Evolutionary conservation across 2,329 filamentous ascomycete species (phyloP).

Genomic region (Aspergillus proliferans): DNA sequence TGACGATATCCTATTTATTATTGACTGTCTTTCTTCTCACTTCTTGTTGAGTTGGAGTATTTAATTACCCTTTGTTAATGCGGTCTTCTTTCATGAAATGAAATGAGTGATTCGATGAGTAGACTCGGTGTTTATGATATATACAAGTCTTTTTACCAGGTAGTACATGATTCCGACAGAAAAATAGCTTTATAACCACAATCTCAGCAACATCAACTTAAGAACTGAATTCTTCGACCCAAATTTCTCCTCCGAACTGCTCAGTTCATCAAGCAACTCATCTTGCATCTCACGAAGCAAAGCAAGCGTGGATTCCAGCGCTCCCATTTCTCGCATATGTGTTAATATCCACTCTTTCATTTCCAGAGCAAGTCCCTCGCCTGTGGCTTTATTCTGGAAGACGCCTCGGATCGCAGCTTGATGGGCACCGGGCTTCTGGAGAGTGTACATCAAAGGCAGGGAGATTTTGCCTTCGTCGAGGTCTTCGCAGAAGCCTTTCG

Average conservation of each 20-base stretch:
- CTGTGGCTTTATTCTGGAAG: not conserved
- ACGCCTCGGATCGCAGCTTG: not conserved
- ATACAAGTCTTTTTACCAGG: too few species aligned
- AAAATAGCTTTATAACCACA: too few species aligned
- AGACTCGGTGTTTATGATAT: too few species aligned
- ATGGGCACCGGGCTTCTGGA: not conserved
- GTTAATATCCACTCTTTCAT: not conserved
- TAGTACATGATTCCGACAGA: too few species aligned
- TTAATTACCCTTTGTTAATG: too few species aligned
- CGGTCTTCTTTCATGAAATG: too few species aligned
- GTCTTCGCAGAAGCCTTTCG: conserved; percentile 69
- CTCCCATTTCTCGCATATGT: not conserved
- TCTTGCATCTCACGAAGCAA: not conserved
- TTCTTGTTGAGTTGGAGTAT: too few species aligned
- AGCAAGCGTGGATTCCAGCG: not conserved
- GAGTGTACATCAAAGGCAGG: not conserved
- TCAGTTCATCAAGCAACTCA: not conserved
- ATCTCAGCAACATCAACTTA: not conserved
- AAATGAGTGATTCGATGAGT: too few species aligned
- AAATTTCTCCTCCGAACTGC: not conserved
- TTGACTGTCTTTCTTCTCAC: too few species aligned
- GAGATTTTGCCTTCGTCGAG: conserved; percentile 71
- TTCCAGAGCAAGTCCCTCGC: not conserved
- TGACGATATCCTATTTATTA: too few species aligned
- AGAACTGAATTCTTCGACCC: not conserved